Evolutionary conservation across 2,329 filamentous ascomycete species (phyloP).

Genomic region (Gremmenia infestans): DNA sequence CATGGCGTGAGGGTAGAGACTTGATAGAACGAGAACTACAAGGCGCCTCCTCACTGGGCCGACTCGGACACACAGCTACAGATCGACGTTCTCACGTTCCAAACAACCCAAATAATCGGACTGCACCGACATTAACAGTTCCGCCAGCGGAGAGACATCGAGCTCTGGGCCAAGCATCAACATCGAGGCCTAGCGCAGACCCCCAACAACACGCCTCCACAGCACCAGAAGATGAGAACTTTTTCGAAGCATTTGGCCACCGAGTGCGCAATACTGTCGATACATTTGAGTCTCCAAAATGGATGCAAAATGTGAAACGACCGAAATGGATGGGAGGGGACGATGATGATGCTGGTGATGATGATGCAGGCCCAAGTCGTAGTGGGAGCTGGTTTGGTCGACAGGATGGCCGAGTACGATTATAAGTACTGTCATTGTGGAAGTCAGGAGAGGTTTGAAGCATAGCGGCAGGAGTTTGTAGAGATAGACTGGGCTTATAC

Average conservation of each 20-base stretch:
- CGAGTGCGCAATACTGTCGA: slow-evolving; percentile 91
- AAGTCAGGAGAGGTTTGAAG: slow-evolving; percentile 8
- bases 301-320: slow-evolving; percentile 73
- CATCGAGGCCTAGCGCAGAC: slow-evolving; percentile 21
- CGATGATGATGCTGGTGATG: slow-evolving; percentile 36
- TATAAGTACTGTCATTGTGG: slow-evolving; percentile 15
- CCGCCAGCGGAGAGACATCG: slow-evolving; percentile 28
- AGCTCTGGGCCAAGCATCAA: slow-evolving; percentile 28
- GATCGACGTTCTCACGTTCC: slow-evolving; percentile 21
- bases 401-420: slow-evolving; percentile 28
- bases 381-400: slow-evolving; percentile 50
- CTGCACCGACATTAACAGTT: slow-evolving; percentile 25
- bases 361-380: slow-evolving; percentile 34
- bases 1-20: slow-evolving; percentile 87
- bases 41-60: slow-evolving; percentile 52
- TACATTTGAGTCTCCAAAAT: slow-evolving; percentile 72
- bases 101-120: slow-evolving; percentile 25
- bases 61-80: slow-evolving; percentile 32
- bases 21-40: slow-evolving; percentile 83
- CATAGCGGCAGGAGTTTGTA: slow-evolving; percentile 30
- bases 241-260: slow-evolving; percentile 79
- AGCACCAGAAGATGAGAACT: slow-evolving; percentile 67
- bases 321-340: slow-evolving; percentile 73
- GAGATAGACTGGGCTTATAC: slow-evolving; percentile 11
- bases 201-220: slow-evolving; percentile 34